Base-by-base conservation (phyloP, 75 land plant genomes). In the Cunninghamia lanceolata region DNA sequence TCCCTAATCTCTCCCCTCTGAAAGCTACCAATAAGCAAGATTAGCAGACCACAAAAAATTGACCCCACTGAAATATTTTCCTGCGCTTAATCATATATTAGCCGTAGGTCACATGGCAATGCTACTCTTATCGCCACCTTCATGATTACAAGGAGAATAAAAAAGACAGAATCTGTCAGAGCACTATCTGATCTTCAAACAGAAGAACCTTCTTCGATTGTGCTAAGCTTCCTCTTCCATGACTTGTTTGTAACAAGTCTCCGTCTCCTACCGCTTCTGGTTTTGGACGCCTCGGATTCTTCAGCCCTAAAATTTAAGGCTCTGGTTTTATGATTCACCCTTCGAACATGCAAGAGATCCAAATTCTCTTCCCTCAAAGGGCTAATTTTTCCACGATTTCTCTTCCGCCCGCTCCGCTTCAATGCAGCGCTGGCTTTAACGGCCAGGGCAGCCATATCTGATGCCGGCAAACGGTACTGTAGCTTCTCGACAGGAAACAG, bases 401-500 rank as follows among this genome's bases (percentile, higher is more conserved):
- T 25, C 7, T 63, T 63, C 16, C 36, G 42, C 1, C 21, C 42
- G 79, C 9, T 76, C 42, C 42, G 40, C 21, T 76, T 38, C 43
- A 76, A 36, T 7, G 86, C 89, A 59, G 46, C 74, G 84, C 30
- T 47, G 75, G 89, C 89, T 47, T 80, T 78, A 28, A 80, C 86
- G 75, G 89, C 89, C 42, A 88, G 36, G 4, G 86, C 42, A 35
- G 89, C 89, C 84, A 88, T 85, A 71, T 88, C 86, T 15, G 86
- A 16, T 35, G 86, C 86, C 19, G 89, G 30, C 4, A 88, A 28
- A 9, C 52, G 83, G n/a, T 59, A 2, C 28, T 42, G 77, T 1
- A 88, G 78, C 82, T 47, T 84, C 19, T 79, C 47, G 17, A 14
- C 77, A 7, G 92, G 92, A 79, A 91, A 5, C 83, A 88, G 85